Evolutionary conservation across 495 filamentous ascomycete species (phyloP).

Genomic region (Pseudevernia furfuracea): DNA sequence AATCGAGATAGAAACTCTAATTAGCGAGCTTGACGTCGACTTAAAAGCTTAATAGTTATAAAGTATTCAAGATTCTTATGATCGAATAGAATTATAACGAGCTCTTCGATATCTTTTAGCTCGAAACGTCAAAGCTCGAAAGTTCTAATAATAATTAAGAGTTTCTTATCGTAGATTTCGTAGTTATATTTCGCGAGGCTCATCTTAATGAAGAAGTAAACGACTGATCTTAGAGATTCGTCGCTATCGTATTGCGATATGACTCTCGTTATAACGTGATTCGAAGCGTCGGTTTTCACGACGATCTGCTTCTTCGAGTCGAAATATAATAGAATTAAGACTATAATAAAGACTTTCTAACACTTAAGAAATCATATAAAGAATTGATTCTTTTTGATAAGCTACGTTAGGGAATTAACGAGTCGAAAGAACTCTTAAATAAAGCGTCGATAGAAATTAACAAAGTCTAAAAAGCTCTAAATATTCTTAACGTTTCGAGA

Average conservation of each 20-base stretch:
- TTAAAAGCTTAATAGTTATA: slow-evolving; percentile 27
- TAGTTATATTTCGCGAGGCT: slow-evolving; percentile 25
- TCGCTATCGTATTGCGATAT: not conserved
- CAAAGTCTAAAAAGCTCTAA: slow-evolving; percentile 15
- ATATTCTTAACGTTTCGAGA: not conserved
- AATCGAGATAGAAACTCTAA: slow-evolving; percentile 27
- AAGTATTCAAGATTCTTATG: slow-evolving; percentile 29
- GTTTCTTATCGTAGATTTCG: slow-evolving; percentile 27
- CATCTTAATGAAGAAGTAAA: slow-evolving; percentile 22
- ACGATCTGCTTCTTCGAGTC: slow-evolving; percentile 10
- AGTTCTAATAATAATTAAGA: slow-evolving; percentile 25
- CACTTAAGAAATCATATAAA: not conserved
- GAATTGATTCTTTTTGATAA: slow-evolving; percentile 1
- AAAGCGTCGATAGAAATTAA: slow-evolving; percentile 10
- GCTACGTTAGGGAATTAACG: not conserved
- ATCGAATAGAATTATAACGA: slow-evolving; percentile 20
- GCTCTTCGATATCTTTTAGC: slow-evolving; percentile 7
- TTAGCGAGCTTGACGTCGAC: slow-evolving; percentile 24
- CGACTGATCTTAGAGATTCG: slow-evolving; percentile 1
- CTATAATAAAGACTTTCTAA: slow-evolving; percentile 15
- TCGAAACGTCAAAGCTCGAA: slow-evolving; percentile 28
- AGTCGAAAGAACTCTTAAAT: slow-evolving; percentile 8
- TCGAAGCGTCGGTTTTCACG: slow-evolving; percentile 19
- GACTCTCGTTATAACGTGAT: slow-evolving; percentile 15
- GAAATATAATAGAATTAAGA: slow-evolving; percentile 16